Conservation (phyloP, 371 early-diverging fungal species). For the Mucor plumbeus region DNA sequence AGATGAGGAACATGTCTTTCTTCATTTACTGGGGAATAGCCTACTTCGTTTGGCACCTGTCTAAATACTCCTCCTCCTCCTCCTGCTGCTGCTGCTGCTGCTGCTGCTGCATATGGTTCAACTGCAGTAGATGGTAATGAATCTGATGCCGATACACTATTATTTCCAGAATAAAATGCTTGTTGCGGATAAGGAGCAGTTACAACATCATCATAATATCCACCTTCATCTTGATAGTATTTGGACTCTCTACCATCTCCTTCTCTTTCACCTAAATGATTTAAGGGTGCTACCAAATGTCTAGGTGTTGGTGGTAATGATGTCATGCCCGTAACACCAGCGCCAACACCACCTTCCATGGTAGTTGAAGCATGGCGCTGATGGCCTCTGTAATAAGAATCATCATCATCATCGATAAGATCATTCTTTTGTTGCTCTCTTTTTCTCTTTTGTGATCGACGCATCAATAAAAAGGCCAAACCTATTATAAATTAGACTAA, state of each 20-base stretch:
- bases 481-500: neutral
- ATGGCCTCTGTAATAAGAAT: constrained; percentile 9
- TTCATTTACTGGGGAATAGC: neutral
- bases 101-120: neutral
- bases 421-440: constrained; percentile 1
- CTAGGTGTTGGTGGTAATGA: constrained; percentile 19
- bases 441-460: constrained; percentile 16
- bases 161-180: constrained; percentile 14
- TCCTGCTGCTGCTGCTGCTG: neutral
- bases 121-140: constrained; percentile 20
- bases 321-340: constrained; percentile 11
- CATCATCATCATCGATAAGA: constrained; percentile 13
- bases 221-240: constrained; percentile 1
- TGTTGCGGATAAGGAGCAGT: constrained; percentile 5
- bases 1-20: constrained; percentile 33
- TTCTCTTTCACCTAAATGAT: neutral
- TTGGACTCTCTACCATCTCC: constrained; percentile 17
- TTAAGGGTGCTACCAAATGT: constrained; percentile 21
- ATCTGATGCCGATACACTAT: constrained; percentile 18
- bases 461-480: constrained; percentile 12
- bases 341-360: neutral
- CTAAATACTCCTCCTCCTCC: neutral
- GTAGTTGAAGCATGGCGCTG: neutral
- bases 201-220: constrained; percentile 37
- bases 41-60: constrained; percentile 26